Percentiles rank a stretch among this genome's conserved stretches.
Evolutionary conservation across 129 eudicot species (phyloP).

Genomic region (Flaveria ramosissima): DNA sequence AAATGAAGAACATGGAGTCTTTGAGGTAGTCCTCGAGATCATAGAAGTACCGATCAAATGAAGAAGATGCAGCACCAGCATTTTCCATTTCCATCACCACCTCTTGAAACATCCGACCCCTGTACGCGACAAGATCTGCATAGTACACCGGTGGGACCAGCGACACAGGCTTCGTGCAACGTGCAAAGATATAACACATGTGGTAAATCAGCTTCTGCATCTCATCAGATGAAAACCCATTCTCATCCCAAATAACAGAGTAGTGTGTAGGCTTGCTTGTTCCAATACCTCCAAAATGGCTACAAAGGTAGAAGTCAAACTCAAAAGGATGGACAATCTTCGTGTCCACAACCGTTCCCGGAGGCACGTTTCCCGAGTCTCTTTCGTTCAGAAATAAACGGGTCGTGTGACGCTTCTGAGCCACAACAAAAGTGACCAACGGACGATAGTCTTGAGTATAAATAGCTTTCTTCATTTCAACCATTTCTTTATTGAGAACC

Average conservation of each 20-base stretch:
- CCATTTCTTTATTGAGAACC: constrained; percentile 67
- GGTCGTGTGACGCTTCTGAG: constrained; percentile 73
- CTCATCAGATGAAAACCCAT: constrained; percentile 50
- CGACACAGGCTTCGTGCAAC: constrained; percentile 78
- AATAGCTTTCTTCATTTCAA: constrained; percentile 47
- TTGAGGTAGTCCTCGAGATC: constrained; percentile 44
- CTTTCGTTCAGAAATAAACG: constrained; percentile 43
- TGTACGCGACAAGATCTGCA: constrained; percentile 75
- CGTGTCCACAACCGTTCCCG: constrained; percentile 82
- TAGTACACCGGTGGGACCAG: constrained; percentile 85
- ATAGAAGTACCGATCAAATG: constrained; percentile 46
- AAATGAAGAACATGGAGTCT: constrained; percentile 64
- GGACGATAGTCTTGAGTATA: constrained; percentile 47
- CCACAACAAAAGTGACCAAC: constrained; percentile 61
- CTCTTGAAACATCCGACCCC: constrained; percentile 74
- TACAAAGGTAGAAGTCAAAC: constrained; percentile 72
- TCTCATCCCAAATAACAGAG: constrained; percentile 65
- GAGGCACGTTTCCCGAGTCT: constrained; percentile 49
- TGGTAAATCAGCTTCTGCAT: constrained; percentile 64
- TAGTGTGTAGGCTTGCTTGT: constrained; percentile 86
- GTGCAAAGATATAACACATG: constrained; percentile 74
- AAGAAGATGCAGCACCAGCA: constrained; percentile 25
- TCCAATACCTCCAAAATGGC: constrained; percentile 73
- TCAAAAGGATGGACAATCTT: constrained; percentile 53
- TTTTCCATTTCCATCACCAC: constrained; percentile 37